Base-by-base conservation (phyloP, 495 filamentous ascomycete genomes). In the Penicillium cinerascens region DNA sequence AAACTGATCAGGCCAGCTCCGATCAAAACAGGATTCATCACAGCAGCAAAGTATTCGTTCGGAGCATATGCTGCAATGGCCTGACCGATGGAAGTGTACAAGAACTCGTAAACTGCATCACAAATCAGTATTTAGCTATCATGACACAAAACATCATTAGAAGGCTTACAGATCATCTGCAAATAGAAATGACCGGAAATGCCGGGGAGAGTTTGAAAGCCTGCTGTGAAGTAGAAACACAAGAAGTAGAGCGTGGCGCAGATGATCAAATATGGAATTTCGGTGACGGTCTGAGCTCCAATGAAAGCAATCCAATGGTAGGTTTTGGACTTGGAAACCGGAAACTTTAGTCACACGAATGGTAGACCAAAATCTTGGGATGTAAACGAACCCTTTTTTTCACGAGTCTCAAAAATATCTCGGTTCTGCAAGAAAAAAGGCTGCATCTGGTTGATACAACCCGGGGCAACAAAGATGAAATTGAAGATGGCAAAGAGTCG, bases 361-460 rank as follows among this genome's bases (percentile, higher is more conserved):
- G 70, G 6, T 73, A 73, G 44, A 83, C 75, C 57, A 84, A 79
- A 21, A 60, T 83, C 72, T 4, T n/a, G n/a, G 82, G 81, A 42
- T 13, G 20, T 42, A 22, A 25, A 40, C 44, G 3, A 41, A 60
- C 86, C n/a, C 88, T 73, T 93, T 84, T 69, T 90, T 78, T 54
- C 85, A 70, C 54, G 87, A 65, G 67, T 88, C 77, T 69, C 84
- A 74, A 74, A 92, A 79, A 83, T 73, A 47, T 95, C 81, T 2
- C 82, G 87, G 46, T 89, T 77, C 7, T 95, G 76, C 67, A 91
- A 75, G 75, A 96, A 95, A 69, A 95, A 86, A 47, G 84, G 77
- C 61, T 95, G 92, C 74, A 92, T 87, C 63, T 92, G 88, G 58
- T 93, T 93, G 62, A 92, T 90, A 38, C 93, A 83, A 27, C 89